Percentiles rank a stretch among this genome's conserved stretches.
Conservation (phyloP, 768 basidiomycete species). For the Hygrocybe coccinea region DNA sequence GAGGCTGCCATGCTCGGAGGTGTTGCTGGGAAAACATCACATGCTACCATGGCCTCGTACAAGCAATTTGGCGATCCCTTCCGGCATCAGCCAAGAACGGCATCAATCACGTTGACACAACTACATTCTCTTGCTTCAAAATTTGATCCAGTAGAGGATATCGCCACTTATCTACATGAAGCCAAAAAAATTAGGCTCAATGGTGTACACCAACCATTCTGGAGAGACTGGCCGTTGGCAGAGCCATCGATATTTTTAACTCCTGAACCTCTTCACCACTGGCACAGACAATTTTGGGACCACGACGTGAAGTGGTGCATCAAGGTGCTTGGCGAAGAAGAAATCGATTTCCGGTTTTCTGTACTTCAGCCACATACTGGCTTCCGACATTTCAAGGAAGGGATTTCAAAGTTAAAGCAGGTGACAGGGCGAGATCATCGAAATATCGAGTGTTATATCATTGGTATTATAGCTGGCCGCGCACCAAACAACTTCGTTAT, state of each 20-base stretch:
- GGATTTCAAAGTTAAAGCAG: too few species aligned
- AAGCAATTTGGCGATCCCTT: conserved; percentile 29
- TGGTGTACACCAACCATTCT: conserved; percentile 35
- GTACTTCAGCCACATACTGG: too few species aligned
- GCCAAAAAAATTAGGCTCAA: conserved; percentile 23
- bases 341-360: too few species aligned
- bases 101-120: conserved; percentile 15
- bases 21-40: conserved; percentile 27
- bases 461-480: too few species aligned
- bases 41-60: conserved; percentile 27
- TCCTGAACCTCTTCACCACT: conserved; percentile 36
- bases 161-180: conserved; percentile 20
- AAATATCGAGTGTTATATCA: too few species aligned
- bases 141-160: conserved; percentile 20
- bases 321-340: too few species aligned
- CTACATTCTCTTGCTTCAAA: conserved; percentile 10
- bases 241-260: conserved; percentile 32
- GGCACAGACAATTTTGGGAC: conserved; percentile 35
- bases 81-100: conserved; percentile 22
- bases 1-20: conserved; percentile 22
- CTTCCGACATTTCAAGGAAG: too few species aligned
- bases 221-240: conserved; percentile 32
- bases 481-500: too few species aligned
- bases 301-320: too few species aligned
- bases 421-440: too few species aligned